phyloP scores from a whole-genome alignment of 495 filamentous ascomycete species.

The Penicillium cinerascens region DNA sequence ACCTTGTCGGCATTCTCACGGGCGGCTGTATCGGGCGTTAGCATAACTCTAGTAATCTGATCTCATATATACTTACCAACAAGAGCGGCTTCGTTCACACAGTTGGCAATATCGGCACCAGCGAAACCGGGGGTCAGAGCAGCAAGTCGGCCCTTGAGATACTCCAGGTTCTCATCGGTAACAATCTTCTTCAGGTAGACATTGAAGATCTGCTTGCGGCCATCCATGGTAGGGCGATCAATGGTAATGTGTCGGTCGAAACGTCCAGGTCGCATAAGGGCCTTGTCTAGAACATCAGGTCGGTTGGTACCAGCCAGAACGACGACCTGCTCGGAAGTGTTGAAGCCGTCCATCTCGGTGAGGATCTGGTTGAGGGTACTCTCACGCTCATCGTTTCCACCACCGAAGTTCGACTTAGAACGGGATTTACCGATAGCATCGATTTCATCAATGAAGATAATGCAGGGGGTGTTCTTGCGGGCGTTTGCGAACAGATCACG shows the following conservation, averaged over 20 bases:
- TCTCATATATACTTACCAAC: slow-evolving; percentile 65
- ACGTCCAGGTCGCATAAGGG: slow-evolving; percentile 91
- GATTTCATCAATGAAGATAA: slow-evolving; percentile 99
- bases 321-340: slow-evolving; percentile 93
- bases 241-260: slow-evolving; percentile 96
- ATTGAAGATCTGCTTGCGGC: slow-evolving; percentile 90
- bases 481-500: slow-evolving; percentile 93
- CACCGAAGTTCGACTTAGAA: slow-evolving; percentile 68
- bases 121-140: slow-evolving; percentile 94
- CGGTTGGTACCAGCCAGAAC: slow-evolving; percentile 97
- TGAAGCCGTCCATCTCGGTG: slow-evolving; percentile 99
- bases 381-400: slow-evolving; percentile 96
- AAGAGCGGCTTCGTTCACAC: slow-evolving; percentile 93
- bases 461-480: slow-evolving; percentile 93
- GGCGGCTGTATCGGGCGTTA: slow-evolving; percentile 62
- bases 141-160: slow-evolving; percentile 79
- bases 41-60: slow-evolving; percentile 9
- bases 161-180: slow-evolving; percentile 82
- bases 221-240: slow-evolving; percentile 93
- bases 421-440: slow-evolving; percentile 94
- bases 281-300: slow-evolving; percentile 90
- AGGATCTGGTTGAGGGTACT: slow-evolving; percentile 96
- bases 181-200: slow-evolving; percentile 92
- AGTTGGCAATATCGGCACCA: slow-evolving; percentile 97
- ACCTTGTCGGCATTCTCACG: slow-evolving; percentile 72